Evolutionary conservation across 805 yeast species (phyloP), one percentile per base, ranked within the genome.

Genomic region (Starmerella roubikii): DNA sequence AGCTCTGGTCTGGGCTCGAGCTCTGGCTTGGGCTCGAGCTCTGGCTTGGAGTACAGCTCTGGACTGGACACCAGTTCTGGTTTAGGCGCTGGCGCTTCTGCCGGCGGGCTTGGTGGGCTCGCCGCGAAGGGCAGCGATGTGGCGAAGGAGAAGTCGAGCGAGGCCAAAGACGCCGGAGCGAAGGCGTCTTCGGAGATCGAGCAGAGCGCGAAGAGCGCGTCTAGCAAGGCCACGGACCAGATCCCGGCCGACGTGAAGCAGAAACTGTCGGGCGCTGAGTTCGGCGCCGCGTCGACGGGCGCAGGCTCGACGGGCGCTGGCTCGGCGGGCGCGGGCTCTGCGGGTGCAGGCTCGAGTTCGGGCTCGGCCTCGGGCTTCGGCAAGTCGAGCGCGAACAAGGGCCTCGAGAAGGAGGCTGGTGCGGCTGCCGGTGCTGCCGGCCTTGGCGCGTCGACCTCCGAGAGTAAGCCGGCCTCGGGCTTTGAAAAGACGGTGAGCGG

Each of bases 1-100:
- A 28, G 33, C 21, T 23, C 33, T 20, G 35, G 24, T 30, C 18
- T 33, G 15, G 19, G 33, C 34, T 17, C 29, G 23, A 15, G 23
- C 9, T 9, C 31, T 19, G 38, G 33, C 21, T 20, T 30, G 27
- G 26, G 32, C 37, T 21, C 30, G n/a, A 15, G 8, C 12, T 20
- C 29, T 17, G 34, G 30, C 28, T 29, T 32, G 10, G 25, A 20
- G n/a, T 23, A 20, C 40, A 29, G 18, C 20, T 17, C 30, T 23
- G 25, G 51, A n/a, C 45, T 44, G 19, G 55, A 54, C 23, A 32
- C 35, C 16, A 31, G 34, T 18, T 41, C 32, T 25, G 38, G 38
- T 8, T 30, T 35, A 7, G 37, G 38, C 12, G 38, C 36, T 37
- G 38, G 39, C 29, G 32, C 34, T 20, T 42, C 45, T n/a, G 24